Conservation (phyloP, 2,329 filamentous ascomycete species). For the Hypoxylon sp. region DNA sequence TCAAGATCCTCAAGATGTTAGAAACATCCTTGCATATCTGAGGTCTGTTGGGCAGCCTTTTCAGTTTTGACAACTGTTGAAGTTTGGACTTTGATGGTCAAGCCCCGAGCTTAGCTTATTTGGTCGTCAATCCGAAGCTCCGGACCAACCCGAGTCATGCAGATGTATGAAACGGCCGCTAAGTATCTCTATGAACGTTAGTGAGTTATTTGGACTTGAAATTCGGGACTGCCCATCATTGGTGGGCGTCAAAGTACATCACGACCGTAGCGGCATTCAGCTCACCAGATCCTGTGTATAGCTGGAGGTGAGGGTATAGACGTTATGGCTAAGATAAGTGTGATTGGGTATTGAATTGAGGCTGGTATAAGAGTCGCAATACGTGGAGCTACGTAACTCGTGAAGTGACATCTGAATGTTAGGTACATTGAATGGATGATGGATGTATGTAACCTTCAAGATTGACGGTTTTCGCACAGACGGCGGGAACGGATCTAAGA, state of each 20-base stretch:
- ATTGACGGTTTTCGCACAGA: slow-evolving; percentile 15
- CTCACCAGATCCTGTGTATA: background rate
- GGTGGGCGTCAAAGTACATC: background rate
- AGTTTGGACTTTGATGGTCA: slow-evolving; percentile 1
- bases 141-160: slow-evolving; percentile 7
- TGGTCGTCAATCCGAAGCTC: slow-evolving; percentile 8
- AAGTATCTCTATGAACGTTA: background rate
- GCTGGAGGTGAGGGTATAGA: background rate
- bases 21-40: background rate
- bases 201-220: background rate
- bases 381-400: too few relatives aligned
- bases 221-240: background rate
- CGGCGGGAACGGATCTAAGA: slow-evolving; percentile 33
- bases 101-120: slow-evolving; percentile 5
- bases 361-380: background rate
- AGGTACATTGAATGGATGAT: too few relatives aligned
- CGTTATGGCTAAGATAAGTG: background rate
- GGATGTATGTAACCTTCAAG: slow-evolving; percentile 5
- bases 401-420: background rate
- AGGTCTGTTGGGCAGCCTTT: background rate
- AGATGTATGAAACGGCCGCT: background rate
- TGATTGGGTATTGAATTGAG: background rate
- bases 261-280: background rate
- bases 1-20: background rate
- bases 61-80: background rate